phyloP scores from a whole-genome alignment of 2,329 filamentous ascomycete species.

The Verticillium albo-atrum region DNA sequence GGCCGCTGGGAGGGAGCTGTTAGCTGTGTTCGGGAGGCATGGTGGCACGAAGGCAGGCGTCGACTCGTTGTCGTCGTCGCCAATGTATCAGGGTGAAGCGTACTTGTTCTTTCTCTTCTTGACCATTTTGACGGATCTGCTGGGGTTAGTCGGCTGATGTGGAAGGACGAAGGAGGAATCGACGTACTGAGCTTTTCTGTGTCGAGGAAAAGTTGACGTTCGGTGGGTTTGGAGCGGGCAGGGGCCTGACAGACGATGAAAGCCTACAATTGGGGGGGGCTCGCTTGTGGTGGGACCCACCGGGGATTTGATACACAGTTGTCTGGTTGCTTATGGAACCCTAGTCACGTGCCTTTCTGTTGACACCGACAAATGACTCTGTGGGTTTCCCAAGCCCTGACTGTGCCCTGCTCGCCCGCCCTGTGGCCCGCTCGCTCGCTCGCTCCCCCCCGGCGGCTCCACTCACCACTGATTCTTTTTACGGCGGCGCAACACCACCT shows the following conservation, averaged over 20 bases:
- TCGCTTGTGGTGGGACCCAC: background rate
- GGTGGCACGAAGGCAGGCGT: background rate
- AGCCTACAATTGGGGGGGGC: background rate
- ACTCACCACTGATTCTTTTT: constrained; percentile 16
- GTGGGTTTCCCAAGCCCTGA: background rate
- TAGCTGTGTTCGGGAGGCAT: constrained; percentile 8
- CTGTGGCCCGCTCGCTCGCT: background rate
- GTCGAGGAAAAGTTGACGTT: constrained; percentile 4
- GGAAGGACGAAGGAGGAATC: constrained; percentile 13
- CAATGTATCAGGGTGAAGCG: constrained; percentile 22
- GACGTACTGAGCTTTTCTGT: constrained; percentile 14
- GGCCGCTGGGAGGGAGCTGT: constrained; percentile 59
- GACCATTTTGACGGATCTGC: constrained; percentile 60
- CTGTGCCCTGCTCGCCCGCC: background rate
- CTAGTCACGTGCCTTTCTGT: background rate
- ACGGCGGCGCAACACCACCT: background rate
- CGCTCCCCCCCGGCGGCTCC: background rate
- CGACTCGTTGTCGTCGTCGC: background rate
- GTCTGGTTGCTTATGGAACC: background rate
- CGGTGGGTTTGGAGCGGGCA: constrained; percentile 9
- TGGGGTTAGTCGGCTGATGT: constrained; percentile 19
- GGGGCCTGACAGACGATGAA: background rate
- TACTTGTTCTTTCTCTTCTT: constrained; percentile 71
- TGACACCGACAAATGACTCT: background rate
- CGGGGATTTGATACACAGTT: background rate